These are phyloP conservation scores for Gaillardinia entomophila DNA, from an alignment of 805 yeast species.

Conservation along the genomic window DNA sequence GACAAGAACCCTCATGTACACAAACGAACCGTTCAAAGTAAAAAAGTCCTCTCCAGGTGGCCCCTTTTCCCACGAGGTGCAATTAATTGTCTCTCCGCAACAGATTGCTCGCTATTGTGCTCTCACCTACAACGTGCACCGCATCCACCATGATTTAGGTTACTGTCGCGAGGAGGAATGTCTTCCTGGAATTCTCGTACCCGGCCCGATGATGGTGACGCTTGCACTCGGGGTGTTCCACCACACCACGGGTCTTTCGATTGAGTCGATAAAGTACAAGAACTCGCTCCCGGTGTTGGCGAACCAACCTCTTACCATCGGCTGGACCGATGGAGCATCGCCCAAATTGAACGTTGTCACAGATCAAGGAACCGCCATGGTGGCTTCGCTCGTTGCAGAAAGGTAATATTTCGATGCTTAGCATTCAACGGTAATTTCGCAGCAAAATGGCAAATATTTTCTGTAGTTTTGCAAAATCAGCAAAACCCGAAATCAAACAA, in stretches of 20 bases:
- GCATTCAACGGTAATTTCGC: no score
- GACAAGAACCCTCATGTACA: slow-evolving; percentile 55
- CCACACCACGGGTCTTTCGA: slow-evolving; percentile 1
- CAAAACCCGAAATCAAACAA: no score
- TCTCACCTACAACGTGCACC: slow-evolving; percentile 76
- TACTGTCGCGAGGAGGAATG: slow-evolving; percentile 55
- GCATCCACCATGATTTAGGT: slow-evolving; percentile 64
- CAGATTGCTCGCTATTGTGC: slow-evolving; percentile 63
- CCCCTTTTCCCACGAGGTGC: slow-evolving; percentile 5
- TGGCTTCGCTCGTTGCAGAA: no score
- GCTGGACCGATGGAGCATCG: no score
- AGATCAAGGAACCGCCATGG: no score
- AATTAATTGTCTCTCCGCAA: slow-evolving; percentile 32
- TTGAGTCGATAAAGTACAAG: slow-evolving; percentile 32
- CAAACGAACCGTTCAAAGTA: slow-evolving; percentile 38
- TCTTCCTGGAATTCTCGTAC: slow-evolving; percentile 59
- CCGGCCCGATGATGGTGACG: slow-evolving; percentile 76
- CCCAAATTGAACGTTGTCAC: no score
- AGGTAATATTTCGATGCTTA: no score
- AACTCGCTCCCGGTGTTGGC: slow-evolving; percentile 47
- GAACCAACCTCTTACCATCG: slow-evolving; percentile 21
- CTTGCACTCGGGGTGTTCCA: slow-evolving; percentile 50
- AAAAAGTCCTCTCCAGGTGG: no score
- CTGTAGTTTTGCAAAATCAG: no score
- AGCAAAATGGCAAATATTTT: no score